Evolutionary conservation across 495 filamentous ascomycete species (phyloP).

Genomic region (Aspergillus sparsus): DNA sequence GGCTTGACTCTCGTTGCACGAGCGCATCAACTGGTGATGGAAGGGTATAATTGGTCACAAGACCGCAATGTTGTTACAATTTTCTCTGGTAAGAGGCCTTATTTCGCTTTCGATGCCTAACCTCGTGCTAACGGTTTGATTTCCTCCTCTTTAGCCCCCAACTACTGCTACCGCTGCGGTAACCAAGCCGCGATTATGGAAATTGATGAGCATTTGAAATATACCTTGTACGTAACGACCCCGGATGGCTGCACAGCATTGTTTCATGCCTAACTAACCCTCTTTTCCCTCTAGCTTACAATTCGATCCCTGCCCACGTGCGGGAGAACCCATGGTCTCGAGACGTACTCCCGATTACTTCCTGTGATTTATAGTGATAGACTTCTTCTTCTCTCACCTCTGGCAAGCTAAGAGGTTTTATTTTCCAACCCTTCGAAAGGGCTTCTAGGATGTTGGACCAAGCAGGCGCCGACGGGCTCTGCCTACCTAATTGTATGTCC

Average conservation of each 20-base stretch:
- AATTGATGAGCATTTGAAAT: constrained; percentile 99
- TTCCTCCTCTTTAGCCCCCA: constrained; percentile 64
- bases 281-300: constrained; percentile 68
- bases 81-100: constrained; percentile 74
- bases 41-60: constrained; percentile 98
- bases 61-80: constrained; percentile 98
- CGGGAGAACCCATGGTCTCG: constrained; percentile 98
- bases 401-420: constrained; percentile 20
- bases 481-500: constrained; percentile 45
- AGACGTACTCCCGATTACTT: constrained; percentile 97
- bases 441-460: constrained; percentile 36
- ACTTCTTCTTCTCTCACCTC: constrained; percentile 33
- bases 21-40: constrained; percentile 97
- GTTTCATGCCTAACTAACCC: constrained; percentile 20
- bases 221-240: constrained; percentile 83
- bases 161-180: constrained; percentile 97
- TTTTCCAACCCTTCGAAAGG: constrained; percentile 28
- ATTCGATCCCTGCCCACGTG: constrained; percentile 97
- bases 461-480: constrained; percentile 35
- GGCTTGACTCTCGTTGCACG: constrained; percentile 92
- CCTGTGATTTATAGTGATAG: constrained; percentile 63
- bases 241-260: background rate
- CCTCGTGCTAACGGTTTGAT: background rate
- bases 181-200: constrained; percentile 99
- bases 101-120: background rate